Percentiles rank a stretch among this genome's conserved stretches.
Evolutionary conservation across 176 grass and related monocot genomes (phyloP).

Genomic region (Cenchrus purpureus): DNA sequence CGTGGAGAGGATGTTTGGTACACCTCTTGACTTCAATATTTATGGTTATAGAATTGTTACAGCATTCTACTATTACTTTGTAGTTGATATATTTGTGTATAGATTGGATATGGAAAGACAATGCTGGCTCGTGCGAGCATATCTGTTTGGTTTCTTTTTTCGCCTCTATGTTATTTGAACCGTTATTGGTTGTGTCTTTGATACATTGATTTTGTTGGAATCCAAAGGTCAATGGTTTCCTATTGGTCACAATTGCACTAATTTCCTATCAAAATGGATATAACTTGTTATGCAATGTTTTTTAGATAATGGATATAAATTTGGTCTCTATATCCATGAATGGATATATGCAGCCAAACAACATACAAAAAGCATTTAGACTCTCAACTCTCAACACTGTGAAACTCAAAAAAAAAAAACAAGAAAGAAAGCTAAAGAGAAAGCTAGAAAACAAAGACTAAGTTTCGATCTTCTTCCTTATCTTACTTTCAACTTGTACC

Average conservation of each 20-base stretch:
- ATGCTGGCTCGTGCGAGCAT: not conserved
- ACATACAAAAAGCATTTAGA: too few species aligned
- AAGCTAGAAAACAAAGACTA: too few species aligned
- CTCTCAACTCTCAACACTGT: too few species aligned
- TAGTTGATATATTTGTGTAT: not conserved
- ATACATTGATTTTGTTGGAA: not conserved
- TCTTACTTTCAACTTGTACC: too few species aligned
- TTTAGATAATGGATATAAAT: too few species aligned
- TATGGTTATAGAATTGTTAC: not conserved
- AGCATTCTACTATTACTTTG: not conserved
- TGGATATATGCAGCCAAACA: too few species aligned
- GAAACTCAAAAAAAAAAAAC: too few species aligned
- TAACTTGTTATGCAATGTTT: not conserved
- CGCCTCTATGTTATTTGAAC: not conserved
- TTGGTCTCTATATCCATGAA: too few species aligned
- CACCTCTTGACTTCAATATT: not conserved
- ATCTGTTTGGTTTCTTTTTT: not conserved
- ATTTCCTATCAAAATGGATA: not conserved
- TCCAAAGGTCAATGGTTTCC: not conserved
- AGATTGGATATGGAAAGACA: not conserved
- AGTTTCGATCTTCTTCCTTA: too few species aligned
- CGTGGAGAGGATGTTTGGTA: not conserved
- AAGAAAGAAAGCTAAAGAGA: too few species aligned
- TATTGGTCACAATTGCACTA: not conserved
- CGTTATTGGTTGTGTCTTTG: not conserved